Percentiles rank a stretch among this genome's conserved stretches.
Evolutionary conservation across 2,329 filamentous ascomycete genomes (phyloP).

Genomic region (Nemania sp.): DNA sequence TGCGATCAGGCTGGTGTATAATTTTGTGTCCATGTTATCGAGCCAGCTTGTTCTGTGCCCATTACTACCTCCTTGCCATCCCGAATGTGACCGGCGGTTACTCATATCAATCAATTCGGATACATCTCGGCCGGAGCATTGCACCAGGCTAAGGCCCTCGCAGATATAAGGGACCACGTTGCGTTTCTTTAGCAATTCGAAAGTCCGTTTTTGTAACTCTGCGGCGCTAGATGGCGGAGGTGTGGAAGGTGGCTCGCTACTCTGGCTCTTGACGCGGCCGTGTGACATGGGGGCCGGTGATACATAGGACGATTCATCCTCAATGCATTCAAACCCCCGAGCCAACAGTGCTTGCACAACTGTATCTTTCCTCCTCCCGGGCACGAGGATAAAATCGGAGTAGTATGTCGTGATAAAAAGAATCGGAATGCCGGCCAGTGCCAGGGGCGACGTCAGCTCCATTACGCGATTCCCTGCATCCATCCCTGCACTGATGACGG

Average conservation of each 20-base stretch:
- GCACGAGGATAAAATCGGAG: constrained; percentile 93
- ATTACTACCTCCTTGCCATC: constrained; percentile 44
- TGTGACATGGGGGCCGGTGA: constrained; percentile 51
- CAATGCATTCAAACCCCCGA: constrained; percentile 82
- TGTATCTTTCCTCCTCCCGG: constrained; percentile 69
- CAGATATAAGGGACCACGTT: constrained; percentile 75
- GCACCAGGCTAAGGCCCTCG: constrained; percentile 70
- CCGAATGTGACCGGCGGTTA: constrained; percentile 37
- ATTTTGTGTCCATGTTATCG: constrained; percentile 62
- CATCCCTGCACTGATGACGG: constrained; percentile 85
- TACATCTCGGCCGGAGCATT: constrained; percentile 71
- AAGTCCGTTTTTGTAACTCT: constrained; percentile 82
- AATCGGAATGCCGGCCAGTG: constrained; percentile 89
- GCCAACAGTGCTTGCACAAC: constrained; percentile 78
- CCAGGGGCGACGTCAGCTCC: constrained; percentile 86
- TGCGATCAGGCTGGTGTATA: constrained; percentile 65
- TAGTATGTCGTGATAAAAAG: constrained; percentile 99
- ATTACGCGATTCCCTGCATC: constrained; percentile 90
- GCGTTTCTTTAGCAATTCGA: constrained; percentile 77
- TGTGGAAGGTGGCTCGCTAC: constrained; percentile 60
- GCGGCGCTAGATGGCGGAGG: constrained; percentile 76
- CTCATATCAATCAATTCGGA: constrained; percentile 46
- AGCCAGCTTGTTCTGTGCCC: constrained; percentile 52
- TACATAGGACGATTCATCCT: constrained; percentile 69
- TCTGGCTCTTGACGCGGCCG: constrained; percentile 38